Percentiles rank a stretch among this genome's conserved stretches.
Conservation (phyloP, 345 rosid species). For the Kandelia obovata region DNA sequence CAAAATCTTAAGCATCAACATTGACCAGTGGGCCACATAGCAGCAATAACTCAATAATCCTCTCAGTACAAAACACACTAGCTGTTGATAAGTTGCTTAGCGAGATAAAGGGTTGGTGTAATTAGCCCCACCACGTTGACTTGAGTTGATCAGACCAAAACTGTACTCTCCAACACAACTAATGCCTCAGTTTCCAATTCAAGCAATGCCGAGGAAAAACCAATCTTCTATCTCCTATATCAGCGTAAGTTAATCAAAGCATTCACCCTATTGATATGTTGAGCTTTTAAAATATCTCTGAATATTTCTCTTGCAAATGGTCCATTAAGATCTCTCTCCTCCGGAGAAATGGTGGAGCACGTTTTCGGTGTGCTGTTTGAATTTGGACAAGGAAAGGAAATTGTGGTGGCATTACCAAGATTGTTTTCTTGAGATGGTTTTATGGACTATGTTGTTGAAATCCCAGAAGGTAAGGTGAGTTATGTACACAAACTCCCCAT, state of each 20-base stretch:
- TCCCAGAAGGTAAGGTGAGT: too few species aligned
- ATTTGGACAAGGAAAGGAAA: too few species aligned
- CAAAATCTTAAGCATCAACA: neutral
- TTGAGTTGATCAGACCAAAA: neutral
- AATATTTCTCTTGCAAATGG: neutral
- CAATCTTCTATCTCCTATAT: neutral
- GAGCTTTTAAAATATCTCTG: neutral
- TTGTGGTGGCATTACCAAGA: too few species aligned
- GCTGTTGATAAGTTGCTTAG: neutral
- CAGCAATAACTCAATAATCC: neutral
- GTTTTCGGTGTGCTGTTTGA: too few species aligned
- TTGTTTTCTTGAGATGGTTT: too few species aligned
- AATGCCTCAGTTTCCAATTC: neutral
- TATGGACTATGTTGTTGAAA: too few species aligned
- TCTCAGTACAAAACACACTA: neutral
- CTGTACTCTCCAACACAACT: neutral
- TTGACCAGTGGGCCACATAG: neutral
- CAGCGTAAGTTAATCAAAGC: neutral
- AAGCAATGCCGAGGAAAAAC: neutral
- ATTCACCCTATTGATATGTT: neutral
- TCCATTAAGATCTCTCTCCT: neutral
- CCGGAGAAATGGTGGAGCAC: too few species aligned
- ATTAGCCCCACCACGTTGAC: neutral
- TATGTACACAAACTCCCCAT: too few species aligned
- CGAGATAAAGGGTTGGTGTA: too few species aligned